A percentile compares a stretch with the other conserved stretches of the same genome.
Conservation (phyloP, 2,329 filamentous ascomycete genomes). For the Fusarium sacchari region DNA sequence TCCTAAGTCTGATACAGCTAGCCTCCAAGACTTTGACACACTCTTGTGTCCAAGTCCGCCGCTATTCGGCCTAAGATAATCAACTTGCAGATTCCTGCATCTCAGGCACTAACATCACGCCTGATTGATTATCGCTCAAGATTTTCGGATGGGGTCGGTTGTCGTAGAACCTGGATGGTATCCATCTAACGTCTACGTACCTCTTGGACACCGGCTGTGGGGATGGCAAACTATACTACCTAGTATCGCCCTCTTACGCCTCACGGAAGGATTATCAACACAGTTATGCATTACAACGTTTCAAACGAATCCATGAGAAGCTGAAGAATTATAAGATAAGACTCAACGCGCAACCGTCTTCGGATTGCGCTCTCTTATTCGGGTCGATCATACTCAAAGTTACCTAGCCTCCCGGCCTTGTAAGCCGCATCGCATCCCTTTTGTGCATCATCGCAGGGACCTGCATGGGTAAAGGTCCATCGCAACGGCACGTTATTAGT, state of each 20-base stretch:
- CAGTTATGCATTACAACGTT: background rate
- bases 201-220: background rate
- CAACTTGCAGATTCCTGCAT: constrained; percentile 43
- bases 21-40: constrained; percentile 18
- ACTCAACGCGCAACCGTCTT: background rate
- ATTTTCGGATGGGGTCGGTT: constrained; percentile 9
- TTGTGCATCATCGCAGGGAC: background rate
- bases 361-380: constrained; percentile 28
- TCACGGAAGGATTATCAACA: background rate
- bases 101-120: constrained; percentile 30
- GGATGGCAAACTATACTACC: background rate
- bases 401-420: background rate
- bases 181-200: constrained; percentile 1
- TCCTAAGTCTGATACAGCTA: constrained; percentile 41
- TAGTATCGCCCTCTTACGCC: background rate
- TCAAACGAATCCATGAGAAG: constrained; percentile 1
- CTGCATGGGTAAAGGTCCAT: constrained; percentile 6
- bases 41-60: constrained; percentile 22
- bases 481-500: constrained; percentile 20
- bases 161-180: constrained; percentile 1
- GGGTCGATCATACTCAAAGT: constrained; percentile 15
- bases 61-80: constrained; percentile 41
- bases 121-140: constrained; percentile 29
- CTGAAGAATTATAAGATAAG: constrained; percentile 9
- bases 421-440: constrained; percentile 26